These are phyloP conservation scores for Coriolopsis trogii DNA, from an alignment of 1,284 basidiomycete species.

Conservation along the genomic window DNA sequence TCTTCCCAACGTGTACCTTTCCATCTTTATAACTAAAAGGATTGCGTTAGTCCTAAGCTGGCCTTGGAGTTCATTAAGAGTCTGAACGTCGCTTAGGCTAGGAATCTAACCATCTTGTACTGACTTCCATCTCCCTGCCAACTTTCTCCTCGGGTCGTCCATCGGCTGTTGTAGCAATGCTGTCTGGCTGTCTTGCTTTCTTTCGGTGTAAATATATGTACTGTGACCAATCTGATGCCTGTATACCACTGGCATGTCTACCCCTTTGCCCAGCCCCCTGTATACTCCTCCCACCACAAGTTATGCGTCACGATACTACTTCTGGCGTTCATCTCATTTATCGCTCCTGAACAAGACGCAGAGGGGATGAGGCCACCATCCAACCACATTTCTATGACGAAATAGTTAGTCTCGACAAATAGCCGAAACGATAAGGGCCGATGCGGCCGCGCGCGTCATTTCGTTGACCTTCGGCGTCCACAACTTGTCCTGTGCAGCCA, in stretches of 20 bases:
- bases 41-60: constrained; percentile 19
- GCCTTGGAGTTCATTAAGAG: constrained; percentile 32
- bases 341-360: too few relatives aligned
- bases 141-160: not conserved
- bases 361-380: too few relatives aligned
- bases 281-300: too few relatives aligned
- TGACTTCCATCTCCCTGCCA: not conserved
- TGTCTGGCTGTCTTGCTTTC: constrained; percentile 12
- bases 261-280: not conserved
- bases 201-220: constrained; percentile 6
- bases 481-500: constrained; percentile 17
- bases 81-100: constrained; percentile 1
- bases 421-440: constrained; percentile 11
- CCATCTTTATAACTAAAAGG: not conserved
- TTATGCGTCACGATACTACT: too few relatives aligned
- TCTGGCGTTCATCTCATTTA: too few relatives aligned
- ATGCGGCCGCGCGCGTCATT: constrained; percentile 12
- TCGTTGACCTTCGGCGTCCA: not conserved
- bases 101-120: not conserved
- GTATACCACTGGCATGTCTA: not conserved
- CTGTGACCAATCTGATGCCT: not conserved
- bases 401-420: not conserved
- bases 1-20: too few relatives aligned
- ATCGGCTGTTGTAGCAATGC: not conserved
- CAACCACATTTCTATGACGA: too few relatives aligned